Base-by-base conservation (phyloP, 2,329 filamentous ascomycete species). In the Diaporthe aspalathi region DNA sequence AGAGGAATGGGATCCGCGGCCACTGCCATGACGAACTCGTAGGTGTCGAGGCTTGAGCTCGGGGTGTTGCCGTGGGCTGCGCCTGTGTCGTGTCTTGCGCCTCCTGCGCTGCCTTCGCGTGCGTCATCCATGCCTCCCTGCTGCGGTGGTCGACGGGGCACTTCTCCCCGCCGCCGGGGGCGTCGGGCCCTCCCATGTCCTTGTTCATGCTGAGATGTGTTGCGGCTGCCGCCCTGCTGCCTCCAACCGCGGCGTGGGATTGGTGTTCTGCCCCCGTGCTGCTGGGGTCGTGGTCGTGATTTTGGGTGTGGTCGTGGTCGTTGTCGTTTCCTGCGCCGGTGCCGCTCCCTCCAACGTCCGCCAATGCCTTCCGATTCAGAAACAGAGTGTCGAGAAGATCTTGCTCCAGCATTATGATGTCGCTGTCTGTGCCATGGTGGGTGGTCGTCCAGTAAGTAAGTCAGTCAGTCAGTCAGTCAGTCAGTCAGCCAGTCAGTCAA, bases 91-190 rank as follows among this genome's bases (percentile, higher is more conserved):
- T 27, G 14, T 50, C 27, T 22, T 63, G 53, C 76, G 81, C 74
- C 74, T 81, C 75, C 77, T 82, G 83, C 81, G 87, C 83, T 79
- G 89, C 81, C 73, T 83, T 84, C 50, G 91, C 90, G 78, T 94
- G 90, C 70, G 88, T 86, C 47, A 98, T 88, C 95, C 95, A 99
- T 77, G 92, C 90, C 77, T 94, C 92, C 77, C 96, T 92, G 67
- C 94, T 92, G 78, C 94, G 93, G 83, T 95, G 93, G 83, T 98
- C 95, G 78, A 98, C 94, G 6, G 96, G 96, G 78, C 96, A 98
- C 71, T 86, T 86, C 74, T 79, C 79, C 53, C 20, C 66, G 74
- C 78, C 79, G 57, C 32, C 8, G 32, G 79, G 78, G 22, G 74
- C 76, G 32, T 66, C 57, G 43, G 52, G 20, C 2, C 50, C 22